Evolutionary conservation across 2,329 filamentous ascomycete species (phyloP).

Genomic region (Acephala macrosclerotiorum): DNA sequence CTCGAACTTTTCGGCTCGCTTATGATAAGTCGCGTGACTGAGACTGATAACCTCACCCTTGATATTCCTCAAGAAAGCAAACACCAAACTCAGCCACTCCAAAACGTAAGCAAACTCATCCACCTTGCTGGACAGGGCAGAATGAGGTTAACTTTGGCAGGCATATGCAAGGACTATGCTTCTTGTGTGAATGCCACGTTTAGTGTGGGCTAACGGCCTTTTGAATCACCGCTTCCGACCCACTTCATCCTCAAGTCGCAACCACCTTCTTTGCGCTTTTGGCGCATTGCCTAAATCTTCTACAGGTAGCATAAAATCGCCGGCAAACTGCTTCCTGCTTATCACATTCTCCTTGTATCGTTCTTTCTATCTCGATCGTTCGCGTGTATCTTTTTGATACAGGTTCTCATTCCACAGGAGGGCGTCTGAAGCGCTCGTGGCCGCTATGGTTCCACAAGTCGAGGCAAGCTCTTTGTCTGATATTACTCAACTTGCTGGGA

Average conservation of each 20-base stretch:
- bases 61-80: neutral
- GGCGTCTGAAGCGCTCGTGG: too few species aligned
- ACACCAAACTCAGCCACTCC: neutral
- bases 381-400: neutral
- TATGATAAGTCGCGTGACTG: neutral
- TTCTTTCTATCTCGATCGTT: neutral
- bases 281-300: neutral
- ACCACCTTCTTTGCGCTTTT: neutral
- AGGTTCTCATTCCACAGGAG: neutral
- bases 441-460: slow-evolving; percentile 46
- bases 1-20: slow-evolving; percentile 1
- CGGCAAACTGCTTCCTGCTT: neutral
- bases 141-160: neutral
- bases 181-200: neutral
- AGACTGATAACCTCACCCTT: neutral
- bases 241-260: neutral
- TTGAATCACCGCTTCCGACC: neutral
- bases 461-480: slow-evolving; percentile 85
- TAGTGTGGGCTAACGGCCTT: neutral
- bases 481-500: slow-evolving; percentile 81
- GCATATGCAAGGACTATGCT: neutral
- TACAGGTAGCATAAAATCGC: neutral
- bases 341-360: neutral
- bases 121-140: neutral
- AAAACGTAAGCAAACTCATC: slow-evolving; percentile 10